Evolutionary conservation across 2,329 filamentous ascomycete species (phyloP).

Genomic region (Exophiala calicioides): DNA sequence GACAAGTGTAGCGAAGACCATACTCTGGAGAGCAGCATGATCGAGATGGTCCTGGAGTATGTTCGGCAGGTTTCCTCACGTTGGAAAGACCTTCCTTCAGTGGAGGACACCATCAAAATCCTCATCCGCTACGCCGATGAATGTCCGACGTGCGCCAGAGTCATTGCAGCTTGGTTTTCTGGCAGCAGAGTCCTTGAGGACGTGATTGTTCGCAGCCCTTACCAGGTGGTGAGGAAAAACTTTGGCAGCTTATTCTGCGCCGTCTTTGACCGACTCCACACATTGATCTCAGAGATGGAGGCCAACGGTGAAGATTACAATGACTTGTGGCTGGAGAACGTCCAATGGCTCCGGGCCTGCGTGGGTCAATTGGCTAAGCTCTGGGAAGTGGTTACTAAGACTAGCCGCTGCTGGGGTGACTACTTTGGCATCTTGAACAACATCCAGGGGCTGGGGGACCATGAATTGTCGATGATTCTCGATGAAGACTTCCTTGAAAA

Average conservation of each 20-base stretch:
- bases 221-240: slow-evolving; percentile 23
- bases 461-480: slow-evolving; percentile 61
- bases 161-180: slow-evolving; percentile 27
- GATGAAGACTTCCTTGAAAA: slow-evolving; percentile 62
- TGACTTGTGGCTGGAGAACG: slow-evolving; percentile 6
- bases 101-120: slow-evolving; percentile 58
- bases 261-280: slow-evolving; percentile 20
- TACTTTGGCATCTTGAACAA: slow-evolving; percentile 69
- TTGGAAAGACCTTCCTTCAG: slow-evolving; percentile 67
- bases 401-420: slow-evolving; percentile 68
- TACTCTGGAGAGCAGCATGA: slow-evolving; percentile 45
- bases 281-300: slow-evolving; percentile 2
- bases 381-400: slow-evolving; percentile 23
- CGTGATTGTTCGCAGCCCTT: slow-evolving; percentile 24
- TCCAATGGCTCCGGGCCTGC: slow-evolving; percentile 13
- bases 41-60: slow-evolving; percentile 56
- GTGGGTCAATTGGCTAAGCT: slow-evolving; percentile 17
- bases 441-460: slow-evolving; percentile 64
- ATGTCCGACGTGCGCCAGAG: slow-evolving; percentile 25
- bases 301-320: slow-evolving; percentile 3
- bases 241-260: slow-evolving; percentile 22
- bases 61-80: slow-evolving; percentile 75
- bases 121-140: slow-evolving; percentile 54
- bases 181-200: slow-evolving; percentile 19
- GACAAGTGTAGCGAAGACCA: slow-evolving; percentile 53